These are phyloP conservation scores for Skeletonema costatum DNA, from an alignment of 108 stramenopile genomes.

Conservation along the genomic window DNA sequence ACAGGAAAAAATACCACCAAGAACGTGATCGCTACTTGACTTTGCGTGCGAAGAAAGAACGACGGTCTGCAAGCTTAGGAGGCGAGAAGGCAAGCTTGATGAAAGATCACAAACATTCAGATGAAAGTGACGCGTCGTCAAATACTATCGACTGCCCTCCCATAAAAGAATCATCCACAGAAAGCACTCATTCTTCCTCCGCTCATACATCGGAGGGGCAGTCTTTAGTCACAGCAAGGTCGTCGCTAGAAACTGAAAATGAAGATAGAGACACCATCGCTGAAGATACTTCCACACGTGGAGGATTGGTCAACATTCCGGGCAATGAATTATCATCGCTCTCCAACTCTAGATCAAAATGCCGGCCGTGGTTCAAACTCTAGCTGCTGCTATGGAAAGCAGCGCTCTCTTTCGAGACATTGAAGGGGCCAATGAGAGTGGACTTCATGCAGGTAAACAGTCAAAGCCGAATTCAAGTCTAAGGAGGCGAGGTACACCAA, in stretches of 20 bases:
- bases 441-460: not conserved
- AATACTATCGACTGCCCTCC: constrained; percentile 35
- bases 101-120: constrained; percentile 1
- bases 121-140: constrained; percentile 3
- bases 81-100: constrained; percentile 2
- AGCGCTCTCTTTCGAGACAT: not conserved
- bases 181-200: constrained; percentile 21
- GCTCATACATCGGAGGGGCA: constrained; percentile 4
- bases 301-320: constrained; percentile 19
- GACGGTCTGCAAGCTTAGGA: constrained; percentile 42
- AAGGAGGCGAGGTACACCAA: not conserved
- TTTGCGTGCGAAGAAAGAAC: constrained; percentile 68
- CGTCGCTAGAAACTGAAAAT: not conserved
- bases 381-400: not conserved
- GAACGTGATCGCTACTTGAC: constrained; percentile 57
- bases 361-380: not conserved
- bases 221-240: not conserved
- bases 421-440: not conserved
- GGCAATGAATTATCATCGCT: constrained; percentile 11
- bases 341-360: constrained; percentile 4
- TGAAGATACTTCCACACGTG: constrained; percentile 1
- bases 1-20: constrained; percentile 63
- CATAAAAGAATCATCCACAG: constrained; percentile 36
- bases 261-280: not conserved
- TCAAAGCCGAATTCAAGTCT: not conserved